A percentile compares a stretch with the other conserved stretches of the same genome.
phyloP scores from a whole-genome alignment of 2,329 filamentous ascomycete genomes.

The Cercospora sesami region DNA sequence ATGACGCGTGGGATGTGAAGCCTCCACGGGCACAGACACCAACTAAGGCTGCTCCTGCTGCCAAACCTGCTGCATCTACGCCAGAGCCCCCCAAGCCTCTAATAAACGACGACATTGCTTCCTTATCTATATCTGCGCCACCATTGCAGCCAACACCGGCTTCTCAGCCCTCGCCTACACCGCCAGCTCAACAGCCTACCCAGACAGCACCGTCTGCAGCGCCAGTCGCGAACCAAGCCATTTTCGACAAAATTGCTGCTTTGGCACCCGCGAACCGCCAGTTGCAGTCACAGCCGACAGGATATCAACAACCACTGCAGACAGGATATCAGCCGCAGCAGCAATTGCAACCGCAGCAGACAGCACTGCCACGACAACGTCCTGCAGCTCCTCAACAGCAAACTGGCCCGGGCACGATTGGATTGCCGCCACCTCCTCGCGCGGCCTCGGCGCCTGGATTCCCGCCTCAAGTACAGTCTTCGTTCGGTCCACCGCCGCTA shows the following conservation, averaged over 20 bases:
- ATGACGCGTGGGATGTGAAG: slow-evolving; percentile 97
- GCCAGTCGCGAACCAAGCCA: slow-evolving; percentile 44
- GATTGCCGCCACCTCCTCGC: slow-evolving; percentile 75
- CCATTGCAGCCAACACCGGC: slow-evolving; percentile 59
- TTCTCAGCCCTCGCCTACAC: slow-evolving; percentile 47
- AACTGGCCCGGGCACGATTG: slow-evolving; percentile 60
- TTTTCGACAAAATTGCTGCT: slow-evolving; percentile 53
- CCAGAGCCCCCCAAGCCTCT: slow-evolving; percentile 49
- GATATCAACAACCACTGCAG: slow-evolving; percentile 31
- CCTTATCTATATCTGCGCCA: slow-evolving; percentile 63
- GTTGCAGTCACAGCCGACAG: slow-evolving; percentile 40
- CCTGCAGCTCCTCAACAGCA: slow-evolving; percentile 67
- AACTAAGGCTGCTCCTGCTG: slow-evolving; percentile 40
- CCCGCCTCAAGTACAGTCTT: slow-evolving; percentile 57
- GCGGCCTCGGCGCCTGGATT: slow-evolving; percentile 83
- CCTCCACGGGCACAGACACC: slow-evolving; percentile 62
- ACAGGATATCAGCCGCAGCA: slow-evolving; percentile 26
- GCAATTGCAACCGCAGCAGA: slow-evolving; percentile 40
- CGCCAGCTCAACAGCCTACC: slow-evolving; percentile 46
- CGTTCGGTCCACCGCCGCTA: slow-evolving; percentile 69
- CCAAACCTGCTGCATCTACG: slow-evolving; percentile 35
- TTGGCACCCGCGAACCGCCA: slow-evolving; percentile 32
- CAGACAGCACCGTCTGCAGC: slow-evolving; percentile 26
- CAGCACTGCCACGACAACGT: slow-evolving; percentile 60
- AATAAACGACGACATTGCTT: slow-evolving; percentile 69